Conservation (phyloP, 2,329 filamentous ascomycete species). For the Reticulascus tulasneorum region DNA sequence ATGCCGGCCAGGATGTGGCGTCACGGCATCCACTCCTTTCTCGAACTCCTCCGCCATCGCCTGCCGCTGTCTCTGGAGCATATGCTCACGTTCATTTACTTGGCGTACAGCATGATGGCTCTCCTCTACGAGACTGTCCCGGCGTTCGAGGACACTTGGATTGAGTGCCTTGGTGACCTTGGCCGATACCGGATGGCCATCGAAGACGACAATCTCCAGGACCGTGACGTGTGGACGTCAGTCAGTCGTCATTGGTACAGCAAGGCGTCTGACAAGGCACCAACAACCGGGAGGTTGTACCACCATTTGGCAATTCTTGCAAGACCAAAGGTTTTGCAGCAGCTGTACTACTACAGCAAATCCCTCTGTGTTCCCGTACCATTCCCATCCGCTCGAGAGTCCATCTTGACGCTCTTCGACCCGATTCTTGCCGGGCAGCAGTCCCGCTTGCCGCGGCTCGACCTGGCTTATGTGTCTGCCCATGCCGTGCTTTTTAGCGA, state of each 20-base stretch:
- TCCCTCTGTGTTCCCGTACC: conserved; percentile 64
- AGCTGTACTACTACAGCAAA: conserved; percentile 70
- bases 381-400: conserved; percentile 67
- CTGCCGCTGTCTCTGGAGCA: conserved; percentile 77
- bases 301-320: conserved; percentile 84
- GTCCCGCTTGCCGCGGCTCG: neutral
- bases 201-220: conserved; percentile 72
- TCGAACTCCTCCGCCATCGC: conserved; percentile 71
- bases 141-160: conserved; percentile 83
- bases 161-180: conserved; percentile 86
- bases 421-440: conserved; percentile 37
- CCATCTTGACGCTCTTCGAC: conserved; percentile 66
- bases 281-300: conserved; percentile 73
- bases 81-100: conserved; percentile 87
- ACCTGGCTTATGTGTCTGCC: conserved; percentile 1
- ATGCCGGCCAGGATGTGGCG: conserved; percentile 96
- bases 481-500: conserved; percentile 5
- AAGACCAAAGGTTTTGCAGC: conserved; percentile 63
- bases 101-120: conserved; percentile 87
- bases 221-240: conserved; percentile 76
- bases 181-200: conserved; percentile 85
- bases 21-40: conserved; percentile 81
- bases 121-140: conserved; percentile 82
- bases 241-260: conserved; percentile 83
- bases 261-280: conserved; percentile 72